Conservation (phyloP, 352 stramenopile genomes). For the Thalassiosira hispida region DNA sequence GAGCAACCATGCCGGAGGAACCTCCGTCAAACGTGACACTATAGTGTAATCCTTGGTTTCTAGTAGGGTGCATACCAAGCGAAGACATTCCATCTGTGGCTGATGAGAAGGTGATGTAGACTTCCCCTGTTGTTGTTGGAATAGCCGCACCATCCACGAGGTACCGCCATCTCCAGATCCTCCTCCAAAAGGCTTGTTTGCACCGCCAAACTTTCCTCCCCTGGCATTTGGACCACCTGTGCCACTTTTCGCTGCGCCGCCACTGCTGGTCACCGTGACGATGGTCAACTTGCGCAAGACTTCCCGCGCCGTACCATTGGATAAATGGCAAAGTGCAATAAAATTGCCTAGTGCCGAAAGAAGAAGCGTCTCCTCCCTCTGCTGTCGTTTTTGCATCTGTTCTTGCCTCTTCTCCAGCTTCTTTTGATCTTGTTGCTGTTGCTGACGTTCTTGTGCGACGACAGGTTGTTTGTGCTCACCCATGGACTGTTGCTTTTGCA, state of each 20-base stretch:
- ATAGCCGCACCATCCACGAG: constrained; percentile 47
- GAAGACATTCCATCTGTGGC: constrained; percentile 36
- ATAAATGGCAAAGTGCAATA: constrained; percentile 41
- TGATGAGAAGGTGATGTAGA: constrained; percentile 6
- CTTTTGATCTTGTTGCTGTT: neutral
- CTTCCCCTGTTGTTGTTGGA: constrained; percentile 13
- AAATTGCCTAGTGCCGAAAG: constrained; percentile 39
- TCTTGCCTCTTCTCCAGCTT: constrained; percentile 11
- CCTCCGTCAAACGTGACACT: constrained; percentile 36
- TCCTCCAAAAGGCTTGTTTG: constrained; percentile 2
- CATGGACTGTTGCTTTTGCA: neutral
- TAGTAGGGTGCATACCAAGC: constrained; percentile 49
- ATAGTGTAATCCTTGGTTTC: constrained; percentile 48
- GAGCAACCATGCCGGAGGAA: neutral
- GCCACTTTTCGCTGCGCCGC: neutral
- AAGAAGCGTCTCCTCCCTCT: constrained; percentile 32
- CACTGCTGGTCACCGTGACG: neutral
- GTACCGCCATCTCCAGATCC: neutral
- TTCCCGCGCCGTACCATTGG: constrained; percentile 54
- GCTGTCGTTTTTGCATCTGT: constrained; percentile 10
- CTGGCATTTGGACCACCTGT: neutral
- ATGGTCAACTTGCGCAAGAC: constrained; percentile 35
- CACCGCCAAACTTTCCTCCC: constrained; percentile 8
- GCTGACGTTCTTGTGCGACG: neutral
- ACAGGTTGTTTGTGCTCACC: constrained; percentile 13